Evolutionary conservation across 768 basidiomycete species (phyloP).

Genomic region (Auriscalpium microsporum): DNA sequence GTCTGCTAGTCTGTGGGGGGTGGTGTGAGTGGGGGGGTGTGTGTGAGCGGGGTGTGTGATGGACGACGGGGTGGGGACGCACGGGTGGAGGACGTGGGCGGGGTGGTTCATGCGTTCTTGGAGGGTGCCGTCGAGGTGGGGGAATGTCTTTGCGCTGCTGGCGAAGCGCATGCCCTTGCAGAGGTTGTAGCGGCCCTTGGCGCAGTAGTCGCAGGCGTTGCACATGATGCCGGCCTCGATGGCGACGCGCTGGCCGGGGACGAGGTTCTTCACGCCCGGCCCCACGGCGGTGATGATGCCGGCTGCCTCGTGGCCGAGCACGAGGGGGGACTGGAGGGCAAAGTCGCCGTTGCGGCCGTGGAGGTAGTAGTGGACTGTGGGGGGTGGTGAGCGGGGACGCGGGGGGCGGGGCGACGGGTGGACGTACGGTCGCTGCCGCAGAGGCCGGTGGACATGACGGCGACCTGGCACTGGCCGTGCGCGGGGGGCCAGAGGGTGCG

Average conservation of each 20-base stretch:
- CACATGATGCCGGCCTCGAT: slow-evolving; percentile 93
- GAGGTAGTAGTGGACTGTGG: slow-evolving; percentile 79
- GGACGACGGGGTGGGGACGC: slow-evolving; percentile 27
- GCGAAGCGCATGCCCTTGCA: slow-evolving; percentile 88
- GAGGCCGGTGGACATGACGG: slow-evolving; percentile 75
- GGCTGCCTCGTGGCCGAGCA: slow-evolving; percentile 92
- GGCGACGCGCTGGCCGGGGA: slow-evolving; percentile 80
- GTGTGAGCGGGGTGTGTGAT: not conserved
- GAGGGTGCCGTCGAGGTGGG: slow-evolving; percentile 89
- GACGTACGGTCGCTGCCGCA: slow-evolving; percentile 78
- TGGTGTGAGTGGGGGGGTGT: too few relatives aligned
- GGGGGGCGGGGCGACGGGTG: not conserved
- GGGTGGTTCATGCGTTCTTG: slow-evolving; percentile 87
- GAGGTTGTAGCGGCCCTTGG: slow-evolving; percentile 81
- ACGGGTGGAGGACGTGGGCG: slow-evolving; percentile 80
- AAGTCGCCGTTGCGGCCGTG: slow-evolving; percentile 92
- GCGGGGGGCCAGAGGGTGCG: slow-evolving; percentile 67
- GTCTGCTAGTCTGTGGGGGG: slow-evolving; percentile 56
- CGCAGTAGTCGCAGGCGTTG: slow-evolving; percentile 61
- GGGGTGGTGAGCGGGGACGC: not conserved
- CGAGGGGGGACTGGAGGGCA: slow-evolving; percentile 74
- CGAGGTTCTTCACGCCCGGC: slow-evolving; percentile 52
- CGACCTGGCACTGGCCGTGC: slow-evolving; percentile 70
- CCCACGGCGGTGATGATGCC: slow-evolving; percentile 82
- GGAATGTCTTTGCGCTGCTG: slow-evolving; percentile 82